phyloP scores from a whole-genome alignment of 371 early-diverging fungal species.

The Blastocladiella emersonii region DNA sequence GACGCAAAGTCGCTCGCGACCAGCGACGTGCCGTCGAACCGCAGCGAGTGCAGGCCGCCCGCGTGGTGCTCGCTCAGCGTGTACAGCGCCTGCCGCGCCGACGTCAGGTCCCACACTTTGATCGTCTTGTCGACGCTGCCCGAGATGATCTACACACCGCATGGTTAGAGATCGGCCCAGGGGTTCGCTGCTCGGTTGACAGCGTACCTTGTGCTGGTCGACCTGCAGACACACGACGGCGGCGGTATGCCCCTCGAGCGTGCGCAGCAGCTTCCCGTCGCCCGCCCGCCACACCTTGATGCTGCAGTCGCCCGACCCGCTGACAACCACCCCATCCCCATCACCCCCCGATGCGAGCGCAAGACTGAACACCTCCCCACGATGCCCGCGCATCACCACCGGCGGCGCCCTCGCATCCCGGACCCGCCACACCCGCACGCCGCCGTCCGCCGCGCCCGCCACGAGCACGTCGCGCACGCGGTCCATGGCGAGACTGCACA shows the following conservation, averaged over 20 bases:
- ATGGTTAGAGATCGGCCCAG: no score
- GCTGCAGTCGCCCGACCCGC: neutral
- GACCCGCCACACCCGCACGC: no score
- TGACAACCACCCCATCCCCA: no score
- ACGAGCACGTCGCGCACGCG: no score
- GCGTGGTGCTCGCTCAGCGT: neutral
- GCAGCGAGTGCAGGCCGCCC: neutral
- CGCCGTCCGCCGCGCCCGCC: no score
- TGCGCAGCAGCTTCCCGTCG: slow-evolving; percentile 8
- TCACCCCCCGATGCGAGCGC: no score
- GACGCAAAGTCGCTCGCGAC: neutral
- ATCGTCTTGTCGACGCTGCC: slow-evolving; percentile 1
- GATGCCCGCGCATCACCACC: no score
- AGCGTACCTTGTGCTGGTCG: neutral
- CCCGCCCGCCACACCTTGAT: neutral
- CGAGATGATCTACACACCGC: neutral
- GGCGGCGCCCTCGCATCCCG: no score
- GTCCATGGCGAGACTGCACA: no score
- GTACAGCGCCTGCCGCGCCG: neutral
- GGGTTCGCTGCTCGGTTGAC: no score
- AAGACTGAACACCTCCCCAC: no score
- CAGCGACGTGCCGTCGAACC: neutral
- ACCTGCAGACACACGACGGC: slow-evolving; percentile 17
- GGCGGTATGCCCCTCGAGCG: slow-evolving; percentile 26
- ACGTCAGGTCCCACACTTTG: neutral